These are phyloP conservation scores for Eruca vesicaria DNA, from an alignment of 441 rosid genomes.

Conservation along the genomic window DNA sequence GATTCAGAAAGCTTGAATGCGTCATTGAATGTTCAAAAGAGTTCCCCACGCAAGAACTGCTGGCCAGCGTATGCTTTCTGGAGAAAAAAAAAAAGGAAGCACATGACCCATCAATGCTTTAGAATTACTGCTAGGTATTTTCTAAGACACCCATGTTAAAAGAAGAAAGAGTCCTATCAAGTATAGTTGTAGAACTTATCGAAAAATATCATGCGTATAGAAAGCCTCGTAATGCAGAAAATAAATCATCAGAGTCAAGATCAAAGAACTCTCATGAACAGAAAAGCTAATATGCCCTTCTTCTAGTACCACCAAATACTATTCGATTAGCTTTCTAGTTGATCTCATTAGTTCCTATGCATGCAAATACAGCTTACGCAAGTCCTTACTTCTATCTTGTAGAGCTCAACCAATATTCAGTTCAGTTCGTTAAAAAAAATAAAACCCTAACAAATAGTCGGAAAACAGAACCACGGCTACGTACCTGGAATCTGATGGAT, in stretches of 20 bases:
- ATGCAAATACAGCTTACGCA: conserved; percentile 13
- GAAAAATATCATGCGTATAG: neutral
- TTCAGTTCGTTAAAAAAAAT: conserved; percentile 8
- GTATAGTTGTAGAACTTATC: neutral
- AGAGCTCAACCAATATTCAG: neutral
- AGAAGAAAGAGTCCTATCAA: conserved; percentile 8
- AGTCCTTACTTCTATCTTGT: neutral
- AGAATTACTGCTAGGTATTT: conserved; percentile 21
- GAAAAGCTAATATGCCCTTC: neutral
- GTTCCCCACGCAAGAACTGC: conserved; percentile 53
- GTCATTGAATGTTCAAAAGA: conserved; percentile 52
- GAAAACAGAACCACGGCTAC: conserved; percentile 4
- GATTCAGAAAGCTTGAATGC: conserved; percentile 43
- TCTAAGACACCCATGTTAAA: conserved; percentile 2
- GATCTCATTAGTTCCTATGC: conserved; percentile 1
- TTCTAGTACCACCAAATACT: neutral
- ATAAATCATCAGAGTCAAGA: neutral
- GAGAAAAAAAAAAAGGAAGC: conserved; percentile 42
- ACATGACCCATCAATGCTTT: conserved; percentile 36
- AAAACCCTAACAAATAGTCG: conserved; percentile 23
- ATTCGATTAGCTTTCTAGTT: neutral
- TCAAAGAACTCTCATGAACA: conserved; percentile 7
- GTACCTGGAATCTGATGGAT: conserved; percentile 54
- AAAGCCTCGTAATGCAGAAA: conserved; percentile 2
- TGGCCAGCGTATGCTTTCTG: conserved; percentile 55